phyloP scores from a whole-genome alignment of 495 filamentous ascomycete genomes.

The Aspergillus cavernicola region DNA sequence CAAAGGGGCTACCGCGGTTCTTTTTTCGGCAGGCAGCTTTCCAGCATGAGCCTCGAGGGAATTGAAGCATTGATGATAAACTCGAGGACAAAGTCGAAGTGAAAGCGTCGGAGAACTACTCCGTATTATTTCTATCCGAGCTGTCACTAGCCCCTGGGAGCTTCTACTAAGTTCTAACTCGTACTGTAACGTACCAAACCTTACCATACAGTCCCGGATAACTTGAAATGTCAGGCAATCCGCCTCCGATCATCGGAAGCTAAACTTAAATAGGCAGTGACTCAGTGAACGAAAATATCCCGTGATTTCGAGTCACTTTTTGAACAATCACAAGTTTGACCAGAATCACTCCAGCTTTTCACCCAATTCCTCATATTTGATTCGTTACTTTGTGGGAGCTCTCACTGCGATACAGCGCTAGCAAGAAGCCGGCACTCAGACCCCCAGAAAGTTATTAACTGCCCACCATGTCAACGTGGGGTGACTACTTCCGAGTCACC shows the following conservation, averaged over 20 bases:
- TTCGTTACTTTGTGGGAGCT: not conserved
- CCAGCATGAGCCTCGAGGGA: constrained; percentile 27
- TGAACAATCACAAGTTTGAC: constrained; percentile 2
- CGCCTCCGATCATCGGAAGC: constrained; percentile 15
- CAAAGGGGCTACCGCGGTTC: constrained; percentile 6
- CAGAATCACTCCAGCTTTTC: not conserved
- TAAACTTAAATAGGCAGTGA: constrained; percentile 6
- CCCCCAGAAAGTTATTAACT: not conserved
- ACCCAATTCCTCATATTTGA: not conserved
- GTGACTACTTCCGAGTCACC: constrained; percentile 76
- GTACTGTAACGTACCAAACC: not conserved
- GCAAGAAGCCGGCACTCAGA: not conserved
- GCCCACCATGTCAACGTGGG: constrained; percentile 77
- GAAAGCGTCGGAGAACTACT: not conserved
- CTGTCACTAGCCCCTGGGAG: not conserved
- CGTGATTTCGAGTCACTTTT: constrained; percentile 8
- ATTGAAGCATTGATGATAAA: constrained; percentile 22
- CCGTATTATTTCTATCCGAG: not conserved
- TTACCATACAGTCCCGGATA: not conserved
- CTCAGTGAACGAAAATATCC: constrained; percentile 11
- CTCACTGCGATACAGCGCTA: not conserved
- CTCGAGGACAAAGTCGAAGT: not conserved
- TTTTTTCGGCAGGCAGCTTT: constrained; percentile 6
- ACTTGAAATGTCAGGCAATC: not conserved
- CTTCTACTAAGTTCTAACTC: not conserved